Evolutionary conservation across 331 rosid genomes (phyloP), one percentile per base, ranked within the genome.

Genomic region (Dryas integrifolia): DNA sequence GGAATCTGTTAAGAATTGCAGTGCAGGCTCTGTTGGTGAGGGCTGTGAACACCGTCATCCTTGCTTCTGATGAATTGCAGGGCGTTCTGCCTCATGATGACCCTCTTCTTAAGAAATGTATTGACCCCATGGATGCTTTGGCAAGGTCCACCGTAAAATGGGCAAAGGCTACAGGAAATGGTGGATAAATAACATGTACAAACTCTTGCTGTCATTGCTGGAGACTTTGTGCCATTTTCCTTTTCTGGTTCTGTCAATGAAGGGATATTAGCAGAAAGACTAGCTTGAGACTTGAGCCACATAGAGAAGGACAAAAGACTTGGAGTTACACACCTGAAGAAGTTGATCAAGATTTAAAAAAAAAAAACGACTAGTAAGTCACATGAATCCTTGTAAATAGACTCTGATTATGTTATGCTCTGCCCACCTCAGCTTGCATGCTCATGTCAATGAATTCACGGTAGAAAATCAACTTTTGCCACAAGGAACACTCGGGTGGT

Each of bases 91-190:
- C 96, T 64, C 86, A 68, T 9, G 82, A 85, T 51, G 92, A 90
- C 76, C 95, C 96, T 77, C 87, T 92, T 80, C 92, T 88, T 41
- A 80, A 70, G 81, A 92, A 81, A 81, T 92, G 98, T 38, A 80
- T 88, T 26, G 88, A 90, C 58, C 96, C 96, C 39, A 84, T 88
- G 92, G 96, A 90, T 70, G 91, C 90, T 49, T 83, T 90, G 77
- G 96, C 91, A 10, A 85, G 96, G 79, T 88, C 91, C 51, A 80
- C 88, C 45, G 78, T 92, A 78, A 83, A 75, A 48, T 90, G 98
- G 96, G 92, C 90, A 58, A 82, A 76, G 67, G 82, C 88, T n/a
- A 67, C 80, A 7, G 51, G 77, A 53, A 75, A 71, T 61, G 69
- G 80, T 62, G 47, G 63, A 40, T 47, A 45, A 57, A 64, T 51